phyloP scores from a whole-genome alignment of 2,329 filamentous ascomycete genomes.

The Orbilia ellipsospora region DNA sequence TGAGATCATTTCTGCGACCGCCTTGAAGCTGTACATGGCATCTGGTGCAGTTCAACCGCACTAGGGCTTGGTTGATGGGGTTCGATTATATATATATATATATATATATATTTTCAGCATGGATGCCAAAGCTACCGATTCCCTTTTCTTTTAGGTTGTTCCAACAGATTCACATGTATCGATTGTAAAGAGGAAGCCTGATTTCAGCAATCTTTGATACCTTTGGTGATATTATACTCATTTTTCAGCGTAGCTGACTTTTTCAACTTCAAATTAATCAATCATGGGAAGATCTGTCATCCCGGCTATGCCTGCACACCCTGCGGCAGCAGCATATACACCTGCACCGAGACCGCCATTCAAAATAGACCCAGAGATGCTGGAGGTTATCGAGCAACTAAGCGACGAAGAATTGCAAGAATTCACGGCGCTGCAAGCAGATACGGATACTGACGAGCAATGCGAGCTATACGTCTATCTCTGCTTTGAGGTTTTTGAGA shows the following conservation, averaged over 20 bases:
- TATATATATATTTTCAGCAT: no score
- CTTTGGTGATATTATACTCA: not conserved
- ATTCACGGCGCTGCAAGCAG: slow-evolving; percentile 2
- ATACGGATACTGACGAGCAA: slow-evolving; percentile 16
- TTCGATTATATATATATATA: no score
- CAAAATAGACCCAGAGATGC: slow-evolving; percentile 20
- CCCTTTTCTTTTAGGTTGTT: no score
- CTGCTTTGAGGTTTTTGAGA: slow-evolving; percentile 10
- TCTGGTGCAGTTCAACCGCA: no score
- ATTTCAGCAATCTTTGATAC: no score
- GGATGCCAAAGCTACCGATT: no score
- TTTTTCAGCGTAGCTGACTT: not conserved
- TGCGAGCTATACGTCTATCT: slow-evolving; percentile 20
- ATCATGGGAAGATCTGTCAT: slow-evolving; percentile 1
- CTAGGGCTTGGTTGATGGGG: no score
- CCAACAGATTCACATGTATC: no score
- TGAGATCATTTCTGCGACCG: no score
- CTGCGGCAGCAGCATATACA: slow-evolving; percentile 1
- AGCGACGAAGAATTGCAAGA: slow-evolving; percentile 18
- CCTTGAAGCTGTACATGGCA: no score
- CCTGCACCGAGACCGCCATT: slow-evolving; percentile 12
- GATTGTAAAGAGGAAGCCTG: no score
- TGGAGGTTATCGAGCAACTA: slow-evolving; percentile 7
- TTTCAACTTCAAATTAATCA: slow-evolving; percentile 1
- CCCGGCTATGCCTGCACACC: slow-evolving; percentile 4